Evolutionary conservation across 208 protist genomes (phyloP).

Genomic region (Crithidia expoeki): DNA sequence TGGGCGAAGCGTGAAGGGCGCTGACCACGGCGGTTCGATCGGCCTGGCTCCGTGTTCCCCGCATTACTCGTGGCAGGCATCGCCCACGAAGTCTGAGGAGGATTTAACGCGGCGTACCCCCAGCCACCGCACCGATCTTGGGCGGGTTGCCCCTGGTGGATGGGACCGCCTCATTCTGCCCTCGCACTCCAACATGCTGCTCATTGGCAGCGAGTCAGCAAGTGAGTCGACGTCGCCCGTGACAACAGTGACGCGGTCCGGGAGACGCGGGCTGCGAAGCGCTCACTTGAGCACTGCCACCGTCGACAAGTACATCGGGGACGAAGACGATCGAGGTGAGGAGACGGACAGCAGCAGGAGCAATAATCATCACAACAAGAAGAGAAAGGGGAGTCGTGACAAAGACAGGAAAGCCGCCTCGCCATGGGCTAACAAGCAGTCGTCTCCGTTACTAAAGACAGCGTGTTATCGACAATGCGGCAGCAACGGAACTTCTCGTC

Average conservation of each 20-base stretch:
- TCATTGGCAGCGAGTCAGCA: conserved; percentile 28
- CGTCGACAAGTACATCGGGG: conserved; percentile 29
- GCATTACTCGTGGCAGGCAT: background rate
- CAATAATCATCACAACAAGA: too few species aligned
- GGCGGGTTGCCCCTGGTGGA: conserved; percentile 20
- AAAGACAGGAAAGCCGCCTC: too few species aligned
- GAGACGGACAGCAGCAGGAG: too few species aligned
- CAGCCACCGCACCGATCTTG: background rate
- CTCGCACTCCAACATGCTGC: conserved; percentile 23
- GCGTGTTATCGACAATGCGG: background rate
- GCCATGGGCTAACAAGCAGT: too few species aligned
- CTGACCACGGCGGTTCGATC: background rate
- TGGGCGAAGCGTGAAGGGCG: background rate
- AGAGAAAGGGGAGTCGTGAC: conserved; percentile 16
- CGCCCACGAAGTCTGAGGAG: background rate
- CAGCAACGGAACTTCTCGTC: background rate
- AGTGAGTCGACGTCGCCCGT: conserved; percentile 21
- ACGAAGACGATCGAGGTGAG: conserved; percentile 16
- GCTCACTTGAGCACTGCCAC: conserved; percentile 5
- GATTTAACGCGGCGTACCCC: conserved; percentile 4
- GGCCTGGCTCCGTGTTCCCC: background rate
- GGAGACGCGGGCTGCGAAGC: background rate
- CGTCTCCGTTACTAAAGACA: background rate
- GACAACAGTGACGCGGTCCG: conserved; percentile 1
- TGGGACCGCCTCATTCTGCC: conserved; percentile 32